Evolutionary conservation across 2,329 filamentous ascomycete genomes (phyloP), one percentile per base, ranked within the genome.

Genomic region (Sordariomycetes sp.): DNA sequence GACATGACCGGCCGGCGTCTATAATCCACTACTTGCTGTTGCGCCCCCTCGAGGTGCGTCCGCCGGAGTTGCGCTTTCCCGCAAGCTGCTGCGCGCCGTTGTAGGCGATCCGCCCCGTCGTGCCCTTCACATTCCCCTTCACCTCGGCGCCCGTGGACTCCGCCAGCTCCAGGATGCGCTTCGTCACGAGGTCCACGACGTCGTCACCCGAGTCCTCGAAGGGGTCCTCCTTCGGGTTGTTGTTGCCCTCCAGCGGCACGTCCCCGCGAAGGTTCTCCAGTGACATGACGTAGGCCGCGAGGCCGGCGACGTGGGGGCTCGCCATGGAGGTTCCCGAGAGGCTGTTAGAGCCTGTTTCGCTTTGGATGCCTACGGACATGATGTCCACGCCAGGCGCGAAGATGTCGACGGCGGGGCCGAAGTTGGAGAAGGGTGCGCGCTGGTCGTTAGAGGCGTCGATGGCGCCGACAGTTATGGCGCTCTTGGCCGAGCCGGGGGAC

Each of bases 241-340:
- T 22, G 46, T 50, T 20, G 58, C 53, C 46, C n/a, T 12, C n/a
- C 68, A 62, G 11, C 46, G 46, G 46, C 7, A 50, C 20, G 2
- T 24, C 22, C 54, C 71, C 69, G 8, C 69, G 73, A 61, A 84
- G 68, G 57, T 69, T 65, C 70, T 83, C 79, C 58, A 83, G 75
- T 57, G 72, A 65, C 73, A 89, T 83, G 35, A 89, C 72, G 70
- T 89, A 89, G 32, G 84, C 85, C 16, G 82, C 83, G 3, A 89
- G 74, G 54, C 87, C 87, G 54, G 82, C 79, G 58, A 89, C 77
- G 67, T 88, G 85, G 1, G 86, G 86, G 14, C 79, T 79, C 28
- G 86, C 84, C 84, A 87, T 87, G 61, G 78, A 80, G 61, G 81
- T 83, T 57, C 80, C 81, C 64, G 75, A 79, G 54, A 83, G 70